A percentile compares a stretch with the other conserved stretches of the same genome.
These are phyloP conservation scores for Beta macrorhiza DNA, from an alignment of 179 eudicot genomes.

Conservation along the genomic window DNA sequence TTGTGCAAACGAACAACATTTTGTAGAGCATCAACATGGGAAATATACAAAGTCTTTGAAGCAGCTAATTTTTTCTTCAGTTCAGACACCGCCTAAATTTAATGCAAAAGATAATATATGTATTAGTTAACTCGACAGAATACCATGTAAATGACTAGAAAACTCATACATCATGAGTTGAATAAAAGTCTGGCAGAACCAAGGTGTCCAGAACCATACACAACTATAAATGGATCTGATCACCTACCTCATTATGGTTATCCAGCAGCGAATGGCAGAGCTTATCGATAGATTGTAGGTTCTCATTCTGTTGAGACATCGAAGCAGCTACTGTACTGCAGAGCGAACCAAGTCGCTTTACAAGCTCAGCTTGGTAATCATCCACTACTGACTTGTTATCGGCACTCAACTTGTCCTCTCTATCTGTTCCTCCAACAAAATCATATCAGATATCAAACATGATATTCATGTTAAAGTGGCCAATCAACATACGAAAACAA, in stretches of 20 bases:
- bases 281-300: conserved; percentile 68
- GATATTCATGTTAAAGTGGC: background rate
- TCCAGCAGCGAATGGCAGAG: conserved; percentile 68
- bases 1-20: conserved; percentile 92
- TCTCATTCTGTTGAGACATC: conserved; percentile 69
- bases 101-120: background rate
- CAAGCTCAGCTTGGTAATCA: conserved; percentile 67
- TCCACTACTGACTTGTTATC: conserved; percentile 77
- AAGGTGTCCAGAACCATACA: background rate
- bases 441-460: conserved; percentile 8
- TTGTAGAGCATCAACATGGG: conserved; percentile 87
- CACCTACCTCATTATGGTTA: conserved; percentile 63
- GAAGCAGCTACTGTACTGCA: conserved; percentile 62
- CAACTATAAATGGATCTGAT: conserved; percentile 3
- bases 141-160: background rate
- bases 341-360: conserved; percentile 57
- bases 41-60: conserved; percentile 58
- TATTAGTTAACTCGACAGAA: background rate
- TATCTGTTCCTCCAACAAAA: conserved; percentile 44
- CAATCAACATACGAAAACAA: background rate
- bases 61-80: conserved; percentile 68
- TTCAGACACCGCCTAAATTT: conserved; percentile 51
- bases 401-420: conserved; percentile 80
- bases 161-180: background rate
- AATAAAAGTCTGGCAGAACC: background rate